phyloP scores from a whole-genome alignment of 441 rosid genomes.

The Euphorbia corollata region DNA sequence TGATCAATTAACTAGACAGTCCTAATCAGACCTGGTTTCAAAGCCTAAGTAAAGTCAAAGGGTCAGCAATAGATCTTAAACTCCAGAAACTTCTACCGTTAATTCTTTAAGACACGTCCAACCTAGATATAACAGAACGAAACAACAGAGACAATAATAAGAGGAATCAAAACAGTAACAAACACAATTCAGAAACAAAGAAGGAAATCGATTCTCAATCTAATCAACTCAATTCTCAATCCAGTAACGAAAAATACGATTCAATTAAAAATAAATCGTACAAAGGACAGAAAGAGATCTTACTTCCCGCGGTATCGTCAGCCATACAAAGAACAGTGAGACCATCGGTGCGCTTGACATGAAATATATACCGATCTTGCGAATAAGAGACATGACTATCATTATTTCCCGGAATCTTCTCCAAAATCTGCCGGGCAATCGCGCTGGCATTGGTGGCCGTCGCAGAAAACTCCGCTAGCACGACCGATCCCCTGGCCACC shows the following conservation, averaged over 20 bases:
- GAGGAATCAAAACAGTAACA: background rate
- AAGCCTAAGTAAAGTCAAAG: background rate
- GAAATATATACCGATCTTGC: constrained; percentile 83
- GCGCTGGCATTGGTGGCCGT: constrained; percentile 75
- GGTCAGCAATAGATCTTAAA: background rate
- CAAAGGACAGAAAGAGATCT: constrained; percentile 10
- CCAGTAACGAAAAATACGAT: background rate
- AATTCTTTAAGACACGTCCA: too few relatives aligned
- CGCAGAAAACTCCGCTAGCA: constrained; percentile 73
- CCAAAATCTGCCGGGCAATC: constrained; percentile 71
- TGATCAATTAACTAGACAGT: background rate
- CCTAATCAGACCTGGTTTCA: background rate
- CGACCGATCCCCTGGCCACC: constrained; percentile 82
- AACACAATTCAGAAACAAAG: background rate
- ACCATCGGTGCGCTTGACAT: constrained; percentile 89
- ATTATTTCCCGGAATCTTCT: constrained; percentile 55
- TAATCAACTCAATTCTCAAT: background rate
- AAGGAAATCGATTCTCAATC: background rate
- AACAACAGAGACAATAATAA: background rate
- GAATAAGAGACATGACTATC: constrained; percentile 83
- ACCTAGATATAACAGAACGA: background rate
- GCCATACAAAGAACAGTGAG: constrained; percentile 96
- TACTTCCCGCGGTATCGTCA: constrained; percentile 84
- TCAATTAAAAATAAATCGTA: background rate
- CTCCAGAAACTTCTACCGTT: background rate